A percentile compares a stretch with the other conserved stretches of the same genome.
phyloP scores from a whole-genome alignment of 805 yeast genomes.

The Yarrowia hollandica region DNA sequence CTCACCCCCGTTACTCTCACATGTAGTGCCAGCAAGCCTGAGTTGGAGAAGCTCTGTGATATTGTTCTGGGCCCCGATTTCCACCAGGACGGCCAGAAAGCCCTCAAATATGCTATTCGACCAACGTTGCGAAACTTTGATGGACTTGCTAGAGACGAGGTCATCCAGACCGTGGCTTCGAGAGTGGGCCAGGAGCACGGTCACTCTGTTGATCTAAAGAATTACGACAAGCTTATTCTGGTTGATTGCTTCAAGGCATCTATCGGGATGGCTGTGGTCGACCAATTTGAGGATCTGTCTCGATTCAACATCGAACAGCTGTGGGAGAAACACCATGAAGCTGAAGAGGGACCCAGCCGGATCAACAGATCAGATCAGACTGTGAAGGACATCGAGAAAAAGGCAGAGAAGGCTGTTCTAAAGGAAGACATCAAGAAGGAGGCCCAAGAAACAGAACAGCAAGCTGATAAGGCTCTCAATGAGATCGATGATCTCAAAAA shows the following conservation, averaged over 20 bases:
- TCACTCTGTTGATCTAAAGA: slow-evolving; percentile 77
- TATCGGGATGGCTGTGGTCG: slow-evolving; percentile 83
- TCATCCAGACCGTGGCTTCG: slow-evolving; percentile 70
- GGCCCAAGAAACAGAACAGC: neutral
- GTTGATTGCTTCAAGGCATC: slow-evolving; percentile 88
- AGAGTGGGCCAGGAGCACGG: slow-evolving; percentile 67
- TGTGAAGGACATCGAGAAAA: neutral
- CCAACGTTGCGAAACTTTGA: slow-evolving; percentile 77
- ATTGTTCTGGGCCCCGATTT: slow-evolving; percentile 68
- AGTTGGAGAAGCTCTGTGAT: slow-evolving; percentile 59
- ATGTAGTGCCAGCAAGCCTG: slow-evolving; percentile 68
- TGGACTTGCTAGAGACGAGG: slow-evolving; percentile 65
- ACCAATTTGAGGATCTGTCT: slow-evolving; percentile 58
- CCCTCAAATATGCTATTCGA: slow-evolving; percentile 70
- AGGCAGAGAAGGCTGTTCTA: neutral
- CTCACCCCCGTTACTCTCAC: slow-evolving; percentile 78
- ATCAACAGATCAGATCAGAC: neutral
- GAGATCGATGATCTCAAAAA: neutral
- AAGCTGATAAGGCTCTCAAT: neutral
- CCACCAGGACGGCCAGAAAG: slow-evolving; percentile 49
- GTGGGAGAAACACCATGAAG: neutral
- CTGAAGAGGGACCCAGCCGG: neutral
- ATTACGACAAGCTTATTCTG: slow-evolving; percentile 72
- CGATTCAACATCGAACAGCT: slow-evolving; percentile 60
- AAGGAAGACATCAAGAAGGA: neutral